Evolutionary conservation across 2,329 filamentous ascomycete species (phyloP).

Genomic region (Trichoderma afroharzianum): DNA sequence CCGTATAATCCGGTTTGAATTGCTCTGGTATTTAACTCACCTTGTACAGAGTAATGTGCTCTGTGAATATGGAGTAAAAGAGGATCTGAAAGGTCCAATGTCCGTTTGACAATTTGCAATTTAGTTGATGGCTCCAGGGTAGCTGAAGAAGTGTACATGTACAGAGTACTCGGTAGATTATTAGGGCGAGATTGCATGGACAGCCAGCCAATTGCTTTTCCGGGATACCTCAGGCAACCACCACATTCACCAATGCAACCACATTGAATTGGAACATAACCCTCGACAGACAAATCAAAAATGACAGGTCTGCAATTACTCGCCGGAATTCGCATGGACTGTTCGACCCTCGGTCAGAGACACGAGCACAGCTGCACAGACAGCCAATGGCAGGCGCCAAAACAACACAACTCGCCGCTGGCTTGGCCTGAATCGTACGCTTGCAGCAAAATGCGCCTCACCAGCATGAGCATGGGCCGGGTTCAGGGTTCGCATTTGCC

Average conservation of each 20-base stretch:
- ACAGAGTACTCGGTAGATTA: neutral
- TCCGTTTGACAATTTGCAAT: neutral
- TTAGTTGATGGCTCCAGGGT: neutral
- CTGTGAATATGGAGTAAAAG: neutral
- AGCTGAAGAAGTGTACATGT: neutral
- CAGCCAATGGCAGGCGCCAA: neutral
- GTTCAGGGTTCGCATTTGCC: neutral
- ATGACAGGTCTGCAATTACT: neutral
- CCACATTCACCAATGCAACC: neutral
- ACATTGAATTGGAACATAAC: neutral
- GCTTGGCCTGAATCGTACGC: constrained; percentile 9
- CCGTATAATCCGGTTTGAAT: neutral
- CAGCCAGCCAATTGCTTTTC: neutral
- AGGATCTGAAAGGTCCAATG: neutral
- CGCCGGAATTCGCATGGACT: neutral
- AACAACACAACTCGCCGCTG: neutral
- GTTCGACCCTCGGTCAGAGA: neutral
- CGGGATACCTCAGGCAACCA: neutral
- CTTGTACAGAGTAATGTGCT: too few relatives aligned
- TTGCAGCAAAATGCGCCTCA: neutral
- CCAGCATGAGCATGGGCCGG: neutral
- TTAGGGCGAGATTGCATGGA: neutral
- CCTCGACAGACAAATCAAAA: neutral
- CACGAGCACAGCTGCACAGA: neutral
- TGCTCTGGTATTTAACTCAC: neutral